Evolutionary conservation across 805 yeast genomes (phyloP).

Genomic region (Ogataea pini): DNA sequence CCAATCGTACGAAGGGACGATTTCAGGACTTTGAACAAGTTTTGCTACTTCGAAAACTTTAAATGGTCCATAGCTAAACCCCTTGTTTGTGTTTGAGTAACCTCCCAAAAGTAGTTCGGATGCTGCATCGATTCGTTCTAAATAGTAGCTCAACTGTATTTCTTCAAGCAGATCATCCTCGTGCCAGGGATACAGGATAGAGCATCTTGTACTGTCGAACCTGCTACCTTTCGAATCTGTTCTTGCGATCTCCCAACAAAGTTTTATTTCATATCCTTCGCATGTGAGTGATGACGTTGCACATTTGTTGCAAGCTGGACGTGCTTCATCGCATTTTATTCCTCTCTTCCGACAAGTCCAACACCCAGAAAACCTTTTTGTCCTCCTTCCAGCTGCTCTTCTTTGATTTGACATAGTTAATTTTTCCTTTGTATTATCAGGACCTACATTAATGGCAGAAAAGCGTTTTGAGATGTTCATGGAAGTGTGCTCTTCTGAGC

Average conservation of each 20-base stretch:
- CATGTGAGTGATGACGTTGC: not conserved
- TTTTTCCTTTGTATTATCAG: not conserved
- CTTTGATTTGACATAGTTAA: not conserved
- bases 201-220: not conserved
- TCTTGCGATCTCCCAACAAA: not conserved
- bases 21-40: not conserved
- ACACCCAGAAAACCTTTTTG: slow-evolving; percentile 2
- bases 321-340: slow-evolving; percentile 4
- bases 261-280: slow-evolving; percentile 5
- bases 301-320: not conserved
- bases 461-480: too few species aligned
- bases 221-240: not conserved
- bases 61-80: slow-evolving; percentile 2
- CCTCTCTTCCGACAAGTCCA: slow-evolving; percentile 6
- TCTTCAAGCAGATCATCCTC: not conserved
- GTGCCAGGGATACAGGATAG: not conserved
- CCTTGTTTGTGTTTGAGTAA: not conserved
- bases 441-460: too few species aligned
- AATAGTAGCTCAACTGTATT: not conserved
- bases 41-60: not conserved
- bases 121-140: slow-evolving; percentile 1
- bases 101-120: not conserved
- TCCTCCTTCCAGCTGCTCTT: not conserved
- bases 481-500: too few species aligned
- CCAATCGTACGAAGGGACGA: not conserved